Evolutionary conservation across 2,329 filamentous ascomycete species (phyloP), one percentile per base, ranked within the genome.

Genomic region (Thielaviopsis euricoi): DNA sequence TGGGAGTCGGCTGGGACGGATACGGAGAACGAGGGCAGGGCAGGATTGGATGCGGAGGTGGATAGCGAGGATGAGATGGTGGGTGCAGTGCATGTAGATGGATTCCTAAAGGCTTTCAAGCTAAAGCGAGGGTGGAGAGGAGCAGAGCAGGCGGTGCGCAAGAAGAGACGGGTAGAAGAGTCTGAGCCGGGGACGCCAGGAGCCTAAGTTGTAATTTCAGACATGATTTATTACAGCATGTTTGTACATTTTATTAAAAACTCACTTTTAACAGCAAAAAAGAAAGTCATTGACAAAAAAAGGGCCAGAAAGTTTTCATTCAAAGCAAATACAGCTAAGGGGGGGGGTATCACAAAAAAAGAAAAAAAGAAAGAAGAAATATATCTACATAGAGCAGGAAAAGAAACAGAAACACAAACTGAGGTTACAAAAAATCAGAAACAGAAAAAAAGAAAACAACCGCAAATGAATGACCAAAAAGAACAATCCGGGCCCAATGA

Each of bases 11-110:
- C 19, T 10, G 46, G 13, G 19, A 50, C 53, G 12, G 58, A 59
- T 22, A 58, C 57, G 26, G 60, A 62, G 23, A 49, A 60, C n/a
- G 58, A 53, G 46, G 59, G 29, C 33, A 33, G 19, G 22, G 58
- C 26, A 21, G 29, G n/a, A n/a, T n/a, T 50, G 22, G 65, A 65
- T 13, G 64, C 71, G 40, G 67, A 71, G 21, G 62, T 66, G 33
- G 70, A 71, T 21, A 71, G 74, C 60, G 76, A 73, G 64, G 77
- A 76, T 58, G 79, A 82, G 64, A 76, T 81, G 64, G 63, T 74
- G 9, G 84, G 82, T 0, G 83, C 74, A 0, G 80, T 87, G 21
- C 84, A 87, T 63, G 76, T 81, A 1, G 84, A 88, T 66, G 81
- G 84, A 0, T 88, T 85, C 64, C 63, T 88, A 63, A 72, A 73